A percentile compares a stretch with the other conserved stretches of the same genome.
Conservation (phyloP, 2,329 filamentous ascomycete genomes). For the Hymenoscyphus fraxineus region DNA sequence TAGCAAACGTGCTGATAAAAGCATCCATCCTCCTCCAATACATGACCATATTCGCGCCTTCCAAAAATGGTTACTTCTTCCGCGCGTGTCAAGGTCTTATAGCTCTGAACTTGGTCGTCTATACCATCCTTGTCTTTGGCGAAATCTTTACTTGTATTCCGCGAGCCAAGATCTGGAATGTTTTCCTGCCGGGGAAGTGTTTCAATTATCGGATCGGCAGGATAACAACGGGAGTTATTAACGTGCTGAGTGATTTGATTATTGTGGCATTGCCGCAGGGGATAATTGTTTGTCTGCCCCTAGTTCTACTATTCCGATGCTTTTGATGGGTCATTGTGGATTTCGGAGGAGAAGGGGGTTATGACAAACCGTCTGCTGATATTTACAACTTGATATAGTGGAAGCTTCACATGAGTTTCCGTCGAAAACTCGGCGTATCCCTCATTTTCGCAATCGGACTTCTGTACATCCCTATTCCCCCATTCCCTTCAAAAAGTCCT, state of each 20-base stretch:
- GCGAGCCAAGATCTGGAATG: background rate
- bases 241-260: background rate
- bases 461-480: background rate
- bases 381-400: background rate
- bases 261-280: background rate
- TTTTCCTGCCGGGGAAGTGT: background rate
- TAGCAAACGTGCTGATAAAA: background rate
- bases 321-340: too few relatives aligned
- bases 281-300: background rate
- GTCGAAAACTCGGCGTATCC: background rate
- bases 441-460: background rate
- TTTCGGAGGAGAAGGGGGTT: too few relatives aligned
- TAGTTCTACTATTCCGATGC: background rate
- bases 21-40: slow-evolving; percentile 3
- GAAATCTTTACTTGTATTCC: background rate
- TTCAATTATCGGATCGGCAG: background rate
- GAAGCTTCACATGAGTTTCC: background rate
- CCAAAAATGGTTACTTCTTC: background rate
- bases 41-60: background rate
- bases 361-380: too few relatives aligned
- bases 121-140: background rate
- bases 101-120: background rate
- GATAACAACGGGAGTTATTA: background rate
- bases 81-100: background rate
- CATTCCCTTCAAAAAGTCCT: background rate